Conservation (phyloP, 176 grass and related monocot genomes). For the Cocos nucifera region DNA sequence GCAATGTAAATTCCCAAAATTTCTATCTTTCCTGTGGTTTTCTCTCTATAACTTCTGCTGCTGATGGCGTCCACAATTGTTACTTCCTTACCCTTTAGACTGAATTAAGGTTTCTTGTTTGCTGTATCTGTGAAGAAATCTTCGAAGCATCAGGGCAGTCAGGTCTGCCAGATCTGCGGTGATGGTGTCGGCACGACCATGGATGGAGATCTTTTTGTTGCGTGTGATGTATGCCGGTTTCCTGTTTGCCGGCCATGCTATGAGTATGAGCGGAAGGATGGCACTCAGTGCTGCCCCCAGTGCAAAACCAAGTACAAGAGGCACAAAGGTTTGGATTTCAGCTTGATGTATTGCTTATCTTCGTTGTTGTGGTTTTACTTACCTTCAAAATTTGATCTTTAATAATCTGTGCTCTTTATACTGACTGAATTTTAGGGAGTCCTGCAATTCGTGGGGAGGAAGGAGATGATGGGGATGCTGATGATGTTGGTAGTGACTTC, state of each 20-base stretch:
- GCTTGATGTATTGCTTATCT: no score
- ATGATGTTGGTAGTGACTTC: slow-evolving; percentile 61
- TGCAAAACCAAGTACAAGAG: slow-evolving; percentile 32
- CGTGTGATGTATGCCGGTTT: slow-evolving; percentile 22
- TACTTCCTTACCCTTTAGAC: neutral
- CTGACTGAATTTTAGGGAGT: slow-evolving; percentile 46
- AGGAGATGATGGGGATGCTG: slow-evolving; percentile 52
- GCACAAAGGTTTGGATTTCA: slow-evolving; percentile 15
- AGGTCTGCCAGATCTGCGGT: slow-evolving; percentile 26
- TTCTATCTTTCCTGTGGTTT: no score
- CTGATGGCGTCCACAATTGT: no score
- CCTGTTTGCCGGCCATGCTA: slow-evolving; percentile 26
- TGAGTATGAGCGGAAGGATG: slow-evolving; percentile 29
- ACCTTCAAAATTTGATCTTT: neutral
- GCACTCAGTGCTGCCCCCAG: slow-evolving; percentile 23
- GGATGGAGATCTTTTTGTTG: slow-evolving; percentile 23
- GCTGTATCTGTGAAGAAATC: slow-evolving; percentile 11
- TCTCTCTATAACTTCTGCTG: no score
- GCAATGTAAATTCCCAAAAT: no score
- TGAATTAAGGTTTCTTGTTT: neutral
- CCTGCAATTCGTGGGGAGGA: slow-evolving; percentile 57
- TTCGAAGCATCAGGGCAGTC: slow-evolving; percentile 14
- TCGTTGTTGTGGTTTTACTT: no score
- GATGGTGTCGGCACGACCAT: slow-evolving; percentile 12
- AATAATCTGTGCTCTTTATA: neutral